Evolutionary conservation across 1,284 basidiomycete genomes (phyloP), one percentile per base, ranked within the genome.

Genomic region (Abortiporus biennis): DNA sequence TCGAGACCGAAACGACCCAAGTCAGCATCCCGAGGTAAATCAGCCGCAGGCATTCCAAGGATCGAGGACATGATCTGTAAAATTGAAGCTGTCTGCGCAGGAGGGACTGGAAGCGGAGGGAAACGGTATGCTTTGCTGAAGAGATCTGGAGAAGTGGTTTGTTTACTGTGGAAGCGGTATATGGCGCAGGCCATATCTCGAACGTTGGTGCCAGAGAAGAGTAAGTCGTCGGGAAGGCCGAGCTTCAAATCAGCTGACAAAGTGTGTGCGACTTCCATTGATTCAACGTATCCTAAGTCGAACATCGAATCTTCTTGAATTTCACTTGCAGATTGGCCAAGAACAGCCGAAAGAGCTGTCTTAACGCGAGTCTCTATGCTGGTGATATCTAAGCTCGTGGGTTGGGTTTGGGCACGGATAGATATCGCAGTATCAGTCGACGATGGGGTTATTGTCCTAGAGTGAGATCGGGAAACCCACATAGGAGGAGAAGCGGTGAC

Each of bases 1-100:
- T 53, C 51, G 9, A 53, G 36, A 6, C 51, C 49, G 17, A 51
- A 40, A 9, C 20, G 16, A 6, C 44, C 40, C 16, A 51, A 42
- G 8, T 44, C 43, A 17, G 45, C 45, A 6, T 41, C 42, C 24
- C 39, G 44, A 6, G 5, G 15, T 5, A 37, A 8, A 23, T 5
- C 15, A 22, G 13, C 13, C 9, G 15, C 21, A 6, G 36, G 36
- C 8, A 37, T 23, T 9, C 23, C 36, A 16, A 37, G 20, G 8
- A 22, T 22, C 17, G 8, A 9, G 23, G 12, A 13, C 13, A 37
- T 9, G 8, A 20, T 37, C 4, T 9, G 9, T 8, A 5, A 16
- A 8, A 37, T 17, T 9, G 9, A 4, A 8, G 36, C 9, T 22
- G 5, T 22, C 6, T 15, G 9, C 23, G 36, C 19, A 15, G 9